Evolutionary conservation across 345 rosid species (phyloP), one percentile per base, ranked within the genome.

Genomic region (Sisymbrium altissimum): DNA sequence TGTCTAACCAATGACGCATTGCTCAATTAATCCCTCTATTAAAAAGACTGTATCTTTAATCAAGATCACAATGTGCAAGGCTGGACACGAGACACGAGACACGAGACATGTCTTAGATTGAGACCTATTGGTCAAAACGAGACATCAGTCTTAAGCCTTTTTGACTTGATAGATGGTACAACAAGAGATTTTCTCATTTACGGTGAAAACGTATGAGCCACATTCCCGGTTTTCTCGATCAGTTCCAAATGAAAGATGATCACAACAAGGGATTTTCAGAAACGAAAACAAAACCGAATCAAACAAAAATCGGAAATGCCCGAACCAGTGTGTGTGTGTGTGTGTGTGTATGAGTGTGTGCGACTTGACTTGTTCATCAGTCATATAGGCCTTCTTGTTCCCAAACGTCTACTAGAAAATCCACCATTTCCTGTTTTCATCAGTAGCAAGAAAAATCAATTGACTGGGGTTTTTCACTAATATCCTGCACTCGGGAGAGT

Each of bases 381-480:
- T 87, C 96, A 61, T 92, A 89, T 85, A 88, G 76, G 11, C 94
- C 98, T 73, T 90, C 97, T 72, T 93, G 93, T 78, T 93, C 98
- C 95, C 98, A 93, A 18, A 81, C 33, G 81, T 93, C 95, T 62
- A 93, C 96, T 13, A 93, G 91, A 83, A 90, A 93, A 80, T 90
- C 97, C 33, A 88, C 89, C 98, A 93, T 93, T 82, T 90, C 98
- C 98, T 92, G 86, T 36, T 30, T 68, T 68, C 30, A 63, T 66
- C 61, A 54, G 29, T 41, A 62, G 7, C 40, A 68, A 61, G 44
- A 5, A 10, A n/a, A 1, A 3, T 27, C 41, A 73, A 21, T 39
- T 2, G 0, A 61, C 36, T 0, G 1, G 29, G 3, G 10, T 17
- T 30, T 13, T 36, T 7, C 44, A 8, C n/a, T n/a, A 9, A 1